phyloP scores from a whole-genome alignment of 2,329 filamentous ascomycete genomes.

The Ilyonectria mors-panacis region DNA sequence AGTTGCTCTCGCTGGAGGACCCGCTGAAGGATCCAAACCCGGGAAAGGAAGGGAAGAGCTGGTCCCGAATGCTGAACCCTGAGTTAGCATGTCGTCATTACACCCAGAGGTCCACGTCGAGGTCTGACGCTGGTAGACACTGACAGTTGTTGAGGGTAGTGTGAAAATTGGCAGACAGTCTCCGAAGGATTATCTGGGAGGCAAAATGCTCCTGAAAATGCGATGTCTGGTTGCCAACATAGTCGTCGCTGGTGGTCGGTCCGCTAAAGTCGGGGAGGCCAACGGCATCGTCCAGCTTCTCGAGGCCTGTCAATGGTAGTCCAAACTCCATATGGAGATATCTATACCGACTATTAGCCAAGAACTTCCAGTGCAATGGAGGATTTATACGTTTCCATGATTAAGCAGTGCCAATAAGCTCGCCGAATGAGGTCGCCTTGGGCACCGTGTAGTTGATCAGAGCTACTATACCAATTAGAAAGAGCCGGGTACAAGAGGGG shows the following conservation, averaged over 20 bases:
- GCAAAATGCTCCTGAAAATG: conserved; percentile 72
- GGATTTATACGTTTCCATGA: conserved; percentile 45
- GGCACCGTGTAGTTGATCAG: conserved; percentile 43
- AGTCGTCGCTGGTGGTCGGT: conserved; percentile 63
- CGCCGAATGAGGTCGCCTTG: conserved; percentile 46
- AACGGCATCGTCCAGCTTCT: conserved; percentile 66
- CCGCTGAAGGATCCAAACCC: conserved; percentile 37
- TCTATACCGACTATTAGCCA: conserved; percentile 52
- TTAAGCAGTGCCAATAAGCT: conserved; percentile 47
- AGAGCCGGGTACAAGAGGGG: neutral
- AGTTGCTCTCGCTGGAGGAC: conserved; percentile 31
- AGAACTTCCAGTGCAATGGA: neutral
- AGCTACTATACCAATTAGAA: conserved; percentile 37
- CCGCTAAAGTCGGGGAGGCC: conserved; percentile 68
- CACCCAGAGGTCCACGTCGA: neutral
- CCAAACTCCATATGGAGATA: conserved; percentile 72
- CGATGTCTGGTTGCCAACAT: conserved; percentile 63
- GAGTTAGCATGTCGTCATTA: conserved; percentile 25
- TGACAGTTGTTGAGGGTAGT: conserved; percentile 66
- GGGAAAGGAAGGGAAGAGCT: conserved; percentile 29
- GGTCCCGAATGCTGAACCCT: conserved; percentile 38
- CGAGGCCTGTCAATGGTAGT: conserved; percentile 68
- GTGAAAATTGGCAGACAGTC: conserved; percentile 68
- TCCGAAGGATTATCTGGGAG: conserved; percentile 71
- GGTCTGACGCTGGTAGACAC: conserved; percentile 41